Evolutionary conservation across 371 early-diverging fungal genomes (phyloP), one percentile per base, ranked within the genome.

Genomic region (Lichtheimia corymbifera): DNA sequence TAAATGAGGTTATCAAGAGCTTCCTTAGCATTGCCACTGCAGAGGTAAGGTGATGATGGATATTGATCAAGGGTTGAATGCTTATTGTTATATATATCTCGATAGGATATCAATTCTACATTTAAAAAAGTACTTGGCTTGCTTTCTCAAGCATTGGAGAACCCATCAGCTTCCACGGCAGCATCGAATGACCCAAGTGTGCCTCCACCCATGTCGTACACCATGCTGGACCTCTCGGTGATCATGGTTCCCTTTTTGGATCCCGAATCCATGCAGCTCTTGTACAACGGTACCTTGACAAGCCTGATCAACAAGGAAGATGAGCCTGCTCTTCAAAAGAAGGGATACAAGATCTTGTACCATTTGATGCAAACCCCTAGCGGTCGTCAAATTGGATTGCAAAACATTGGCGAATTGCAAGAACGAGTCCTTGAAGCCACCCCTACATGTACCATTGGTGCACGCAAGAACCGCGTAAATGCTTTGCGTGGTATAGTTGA

Each of bases 301-400:
- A 61, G 73, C 1, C 68, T 88, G 30, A 72, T 91, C 15, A 72
- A 71, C 52, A 83, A 87, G 54, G 87, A 87, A 62, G 81, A 83
- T 9, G 94, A 95, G 55, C 73, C 88, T 0, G 79, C 85, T 2
- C 72, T 96, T 20, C 97, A 96, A 72, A 98, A 98, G 87, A 95
- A 94, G 76, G 92, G 92, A 0, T 97, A 98, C 84, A 93, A 94
- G 80, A 83, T 91, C 5, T 80, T 97, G 18, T 76, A 82, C 60
- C 84, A 87, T 35, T 72, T 93, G 66, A 72, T 90, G 47, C 73
- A 67, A 18, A 67, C 63, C 13, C 68, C 77, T 11, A 76, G 68
- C 50, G 86, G 86, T 7, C 74, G 72, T 9, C 66, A 73, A 56
- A 78, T 82, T 0, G 63, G 80, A 18, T 53, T 72, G 35, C 64